phyloP scores from a whole-genome alignment of 257 asterid species.

The Anisodus tanguticus region DNA sequence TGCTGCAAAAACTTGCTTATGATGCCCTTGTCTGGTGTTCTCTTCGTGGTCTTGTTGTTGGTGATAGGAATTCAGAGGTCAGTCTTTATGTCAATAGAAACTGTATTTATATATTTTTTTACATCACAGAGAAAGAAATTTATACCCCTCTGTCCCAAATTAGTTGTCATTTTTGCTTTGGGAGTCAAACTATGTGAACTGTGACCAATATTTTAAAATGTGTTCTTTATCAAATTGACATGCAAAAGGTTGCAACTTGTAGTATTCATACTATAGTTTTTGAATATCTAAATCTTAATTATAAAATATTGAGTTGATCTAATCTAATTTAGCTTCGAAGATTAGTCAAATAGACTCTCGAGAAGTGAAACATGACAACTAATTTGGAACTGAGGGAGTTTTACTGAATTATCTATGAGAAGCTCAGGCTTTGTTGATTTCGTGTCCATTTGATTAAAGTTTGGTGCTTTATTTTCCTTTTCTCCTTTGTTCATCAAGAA shows the following conservation, averaged over 20 bases:
- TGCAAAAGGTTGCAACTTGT: too few species aligned
- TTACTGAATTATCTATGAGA: background rate
- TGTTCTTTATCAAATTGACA: too few species aligned
- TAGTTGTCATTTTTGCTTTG: too few species aligned
- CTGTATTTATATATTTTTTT: background rate
- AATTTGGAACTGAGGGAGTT: too few species aligned
- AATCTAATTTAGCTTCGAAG: too few species aligned
- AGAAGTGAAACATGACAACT: too few species aligned
- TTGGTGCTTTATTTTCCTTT: background rate
- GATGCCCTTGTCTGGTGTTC: conserved; percentile 94
- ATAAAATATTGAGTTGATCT: too few species aligned
- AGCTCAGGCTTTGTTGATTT: background rate
- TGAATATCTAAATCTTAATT: too few species aligned
- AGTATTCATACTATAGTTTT: too few species aligned
- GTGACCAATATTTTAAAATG: too few species aligned
- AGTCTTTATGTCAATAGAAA: background rate
- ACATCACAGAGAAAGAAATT: background rate
- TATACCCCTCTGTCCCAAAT: background rate
- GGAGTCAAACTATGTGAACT: too few species aligned
- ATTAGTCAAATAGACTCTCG: too few species aligned
- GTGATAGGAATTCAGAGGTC: conserved; percentile 82
- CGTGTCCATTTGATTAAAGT: background rate
- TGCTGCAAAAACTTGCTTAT: conserved; percentile 67
- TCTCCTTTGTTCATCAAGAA: background rate
- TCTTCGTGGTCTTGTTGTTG: conserved; percentile 87